These are phyloP conservation scores for Schizochytrium sp. DNA, from an alignment of 108 stramenopile genomes.

Conservation along the genomic window DNA sequence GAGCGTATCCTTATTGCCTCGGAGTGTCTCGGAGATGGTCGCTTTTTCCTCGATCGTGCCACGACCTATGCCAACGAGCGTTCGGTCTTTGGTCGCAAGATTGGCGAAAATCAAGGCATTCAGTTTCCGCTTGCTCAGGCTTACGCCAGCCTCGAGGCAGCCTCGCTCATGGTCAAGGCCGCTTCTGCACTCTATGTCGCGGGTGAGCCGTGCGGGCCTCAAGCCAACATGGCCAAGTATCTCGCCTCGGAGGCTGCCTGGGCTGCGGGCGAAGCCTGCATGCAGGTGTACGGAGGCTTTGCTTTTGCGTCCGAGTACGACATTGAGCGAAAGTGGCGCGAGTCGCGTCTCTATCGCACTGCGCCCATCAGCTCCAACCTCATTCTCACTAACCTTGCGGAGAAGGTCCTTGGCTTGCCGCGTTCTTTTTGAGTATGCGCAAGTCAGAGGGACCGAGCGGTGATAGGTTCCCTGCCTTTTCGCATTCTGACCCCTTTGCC, in stretches of 20 bases:
- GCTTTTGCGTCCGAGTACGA: background rate
- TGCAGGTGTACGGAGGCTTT: background rate
- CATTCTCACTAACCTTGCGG: background rate
- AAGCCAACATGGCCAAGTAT: conserved; percentile 13
- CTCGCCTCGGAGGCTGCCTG: conserved; percentile 9
- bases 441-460: too few relatives aligned
- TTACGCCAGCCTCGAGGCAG: background rate
- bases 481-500: too few relatives aligned
- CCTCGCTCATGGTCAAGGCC: background rate
- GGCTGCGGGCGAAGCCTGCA: conserved; percentile 16
- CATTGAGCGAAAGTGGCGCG: conserved; percentile 3
- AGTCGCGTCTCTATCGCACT: background rate
- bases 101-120: background rate
- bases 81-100: background rate
- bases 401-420: conserved; percentile 3
- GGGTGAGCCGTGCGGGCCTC: background rate
- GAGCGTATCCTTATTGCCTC: conserved; percentile 1
- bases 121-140: background rate
- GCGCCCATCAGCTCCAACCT: conserved; percentile 3
- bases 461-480: too few relatives aligned
- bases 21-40: background rate
- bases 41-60: background rate
- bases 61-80: background rate
- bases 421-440: background rate
- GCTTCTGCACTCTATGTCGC: conserved; percentile 13